Evolutionary conservation across 163 green algal species (phyloP), one percentile per base, ranked within the genome.

Genomic region (Scenedesmus sp.): DNA sequence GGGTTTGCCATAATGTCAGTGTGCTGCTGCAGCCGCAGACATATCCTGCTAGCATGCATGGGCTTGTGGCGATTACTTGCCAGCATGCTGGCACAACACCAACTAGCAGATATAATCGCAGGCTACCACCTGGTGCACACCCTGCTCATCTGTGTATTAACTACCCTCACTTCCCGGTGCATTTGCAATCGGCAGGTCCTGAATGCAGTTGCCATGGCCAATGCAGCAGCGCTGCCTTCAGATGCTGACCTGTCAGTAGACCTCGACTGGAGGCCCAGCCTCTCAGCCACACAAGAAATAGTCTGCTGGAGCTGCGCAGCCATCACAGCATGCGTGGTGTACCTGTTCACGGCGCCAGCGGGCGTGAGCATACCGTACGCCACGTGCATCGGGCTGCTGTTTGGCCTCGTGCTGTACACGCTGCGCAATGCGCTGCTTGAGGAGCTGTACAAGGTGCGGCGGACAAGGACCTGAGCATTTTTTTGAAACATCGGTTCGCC

Each of bases 311-410:
- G 87, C 74, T 81, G 52, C n/a, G 74, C 76, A n/a, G 84, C 85
- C 4, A 34, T 82, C 46, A 12, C 85, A 52, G 64, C 56, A 3
- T 88, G 67, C 52, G 9, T 87, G 18, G 87, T 74, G 74, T 93
- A 93, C 59, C 18, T 74, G 20, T 23, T 93, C 46, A 89, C 90
- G 12, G 90, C 90, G 26, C 85, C 90, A 46, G 57, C 85, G 46
- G 90, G 52, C 57, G 13, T 91, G 34, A 89, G 59, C 84, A 70
- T 91, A 34, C 26, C 67, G 13, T 93, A 93, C 64, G 85, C 56
- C 52, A 91, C 86, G 0, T 91, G 74, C 85, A 93, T 93, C 8
- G 90, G 77, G 26, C 55, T 93, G 52, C 60, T 93, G 23, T 93
- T 91, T 34, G 90, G 85, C 15, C 73, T 91, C 34, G 7, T 84